Conservation (phyloP, 345 rosid species). For the Mercurialis annua region DNA sequence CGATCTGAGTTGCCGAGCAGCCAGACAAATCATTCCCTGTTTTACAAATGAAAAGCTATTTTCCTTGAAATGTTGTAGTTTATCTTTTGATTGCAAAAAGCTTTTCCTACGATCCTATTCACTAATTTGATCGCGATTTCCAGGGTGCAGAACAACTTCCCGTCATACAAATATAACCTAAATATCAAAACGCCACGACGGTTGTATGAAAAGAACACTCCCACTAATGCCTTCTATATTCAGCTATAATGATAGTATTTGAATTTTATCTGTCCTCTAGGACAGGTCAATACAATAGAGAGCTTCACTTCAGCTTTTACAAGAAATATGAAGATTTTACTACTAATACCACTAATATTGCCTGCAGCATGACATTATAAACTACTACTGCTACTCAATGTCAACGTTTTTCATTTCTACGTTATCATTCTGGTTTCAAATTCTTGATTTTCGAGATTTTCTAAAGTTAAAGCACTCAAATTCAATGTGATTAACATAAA, state of each 20-base stretch:
- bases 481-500: not conserved
- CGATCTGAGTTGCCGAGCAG: not conserved
- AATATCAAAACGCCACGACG: not conserved
- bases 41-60: not conserved
- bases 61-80: not conserved
- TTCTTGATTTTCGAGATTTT: not conserved
- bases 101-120: too few relatives aligned
- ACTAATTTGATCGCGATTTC: not conserved
- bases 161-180: not conserved
- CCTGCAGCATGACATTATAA: not conserved
- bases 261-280: not conserved
- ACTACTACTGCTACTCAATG: not conserved
- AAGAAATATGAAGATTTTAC: not conserved
- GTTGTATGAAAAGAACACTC: not conserved
- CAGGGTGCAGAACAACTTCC: not conserved
- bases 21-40: not conserved
- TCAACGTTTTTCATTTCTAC: not conserved
- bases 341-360: not conserved
- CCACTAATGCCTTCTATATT: not conserved
- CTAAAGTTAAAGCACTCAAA: not conserved
- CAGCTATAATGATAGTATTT: not conserved
- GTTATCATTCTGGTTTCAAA: not conserved
- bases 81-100: not conserved
- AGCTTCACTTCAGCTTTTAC: not conserved
- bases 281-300: not conserved